A percentile compares a stretch with the other conserved stretches of the same genome.
Conservation (phyloP, 2,329 filamentous ascomycete species). For the Daldinia eschscholtzii region DNA sequence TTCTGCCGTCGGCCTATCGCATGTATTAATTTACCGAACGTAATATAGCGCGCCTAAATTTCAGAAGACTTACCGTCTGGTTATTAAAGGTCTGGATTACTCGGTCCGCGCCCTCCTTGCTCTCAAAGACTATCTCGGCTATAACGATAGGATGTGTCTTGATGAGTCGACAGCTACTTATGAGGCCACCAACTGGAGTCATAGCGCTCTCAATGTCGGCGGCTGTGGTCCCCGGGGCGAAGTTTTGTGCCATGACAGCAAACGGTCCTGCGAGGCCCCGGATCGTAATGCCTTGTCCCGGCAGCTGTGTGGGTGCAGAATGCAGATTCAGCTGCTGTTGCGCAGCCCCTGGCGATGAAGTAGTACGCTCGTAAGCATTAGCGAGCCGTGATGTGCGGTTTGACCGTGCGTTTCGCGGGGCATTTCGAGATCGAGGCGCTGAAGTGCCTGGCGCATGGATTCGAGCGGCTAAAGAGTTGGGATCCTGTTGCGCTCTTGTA, state of each 20-base stretch:
- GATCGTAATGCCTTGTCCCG: slow-evolving; percentile 71
- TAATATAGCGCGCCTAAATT: not conserved
- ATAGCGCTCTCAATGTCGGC: slow-evolving; percentile 87
- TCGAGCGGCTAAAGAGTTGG: slow-evolving; percentile 61
- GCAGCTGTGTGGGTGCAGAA: slow-evolving; percentile 42
- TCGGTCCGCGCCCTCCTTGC: slow-evolving; percentile 77
- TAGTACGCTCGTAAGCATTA: slow-evolving; percentile 59
- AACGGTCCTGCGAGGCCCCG: slow-evolving; percentile 79
- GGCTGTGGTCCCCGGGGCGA: slow-evolving; percentile 83
- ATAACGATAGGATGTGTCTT: slow-evolving; percentile 78
- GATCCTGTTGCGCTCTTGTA: slow-evolving; percentile 55
- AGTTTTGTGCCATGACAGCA: slow-evolving; percentile 82
- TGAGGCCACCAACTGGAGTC: slow-evolving; percentile 77
- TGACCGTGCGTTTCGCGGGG: slow-evolving; percentile 47
- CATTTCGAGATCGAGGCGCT: slow-evolving; percentile 40
- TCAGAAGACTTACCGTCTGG: slow-evolving; percentile 71
- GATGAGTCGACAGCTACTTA: slow-evolving; percentile 75
- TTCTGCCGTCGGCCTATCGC: slow-evolving; percentile 76
- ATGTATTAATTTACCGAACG: slow-evolving; percentile 8
- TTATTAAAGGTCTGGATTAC: slow-evolving; percentile 83
- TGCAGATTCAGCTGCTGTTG: slow-evolving; percentile 55
- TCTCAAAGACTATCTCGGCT: slow-evolving; percentile 81
- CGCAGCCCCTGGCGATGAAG: slow-evolving; percentile 53
- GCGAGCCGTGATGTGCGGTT: slow-evolving; percentile 59
- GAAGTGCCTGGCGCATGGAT: slow-evolving; percentile 58